Base-by-base conservation (phyloP, 495 filamentous ascomycete species). In the Chaetomium cochliodes region DNA sequence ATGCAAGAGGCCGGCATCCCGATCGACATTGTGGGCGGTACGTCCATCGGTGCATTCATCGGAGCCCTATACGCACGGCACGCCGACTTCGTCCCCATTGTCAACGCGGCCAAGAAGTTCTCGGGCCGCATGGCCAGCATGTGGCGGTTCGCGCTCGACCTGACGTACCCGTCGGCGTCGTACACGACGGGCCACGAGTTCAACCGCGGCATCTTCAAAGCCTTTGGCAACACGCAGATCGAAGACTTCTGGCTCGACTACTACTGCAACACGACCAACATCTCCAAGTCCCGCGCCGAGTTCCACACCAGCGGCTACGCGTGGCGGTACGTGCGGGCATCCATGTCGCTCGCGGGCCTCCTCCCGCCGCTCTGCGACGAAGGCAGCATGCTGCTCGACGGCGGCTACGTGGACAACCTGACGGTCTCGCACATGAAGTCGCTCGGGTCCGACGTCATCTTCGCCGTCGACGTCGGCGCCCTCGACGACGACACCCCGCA, bases 171-270 rank as follows among this genome's bases (percentile, higher is more conserved):
- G 0, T 93, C 92, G 18, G 87, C 86, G 25, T 96, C 93, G 16
- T 98, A 98, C 76, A 98, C 94, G 8, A 98, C 94, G 0, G 94
- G 94, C 5, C 94, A 98, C 74, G 94, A 98, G 70, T 98, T 98
- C 84, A 98, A 98, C 73, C 91, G 94, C 4, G 96, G 96, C 13
- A 97, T 98, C 71, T 98, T 98, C 85, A 98, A 98, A 77, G 92
- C 94, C 0, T 96, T 98, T 75, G 93, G 92, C 11, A 90, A 96
- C 65, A 88, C 90, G 44, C 94, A 97, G 74, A 98, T 98, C 60
- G 94, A 98, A 77, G 96, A 98, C 73, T 97, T 98, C 73, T 98
- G 94, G 94, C 85, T 98, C 18, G 92, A 96, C 64, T 98, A 92
- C 77, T 98, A 98, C 81, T 98, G 96, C 82, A 98, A 98, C 74